Conservation (phyloP, 164 flowering plant species). For the Malania oleifera region DNA sequence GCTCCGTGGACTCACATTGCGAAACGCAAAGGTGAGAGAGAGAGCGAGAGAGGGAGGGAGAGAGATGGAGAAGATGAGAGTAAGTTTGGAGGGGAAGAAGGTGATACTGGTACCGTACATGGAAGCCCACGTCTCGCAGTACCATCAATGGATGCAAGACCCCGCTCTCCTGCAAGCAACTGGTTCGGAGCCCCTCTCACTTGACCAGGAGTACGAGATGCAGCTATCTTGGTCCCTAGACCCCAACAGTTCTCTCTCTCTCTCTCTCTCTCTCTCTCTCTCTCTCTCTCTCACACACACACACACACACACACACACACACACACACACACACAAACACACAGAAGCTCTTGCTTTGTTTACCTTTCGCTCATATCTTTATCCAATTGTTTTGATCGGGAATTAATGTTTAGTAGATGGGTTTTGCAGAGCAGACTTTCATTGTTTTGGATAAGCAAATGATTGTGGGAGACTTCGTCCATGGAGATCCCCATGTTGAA, state of each 20-base stretch:
- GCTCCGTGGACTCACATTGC: too few relatives aligned
- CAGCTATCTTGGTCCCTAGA: slow-evolving; percentile 88
- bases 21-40: not conserved
- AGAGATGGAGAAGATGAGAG: slow-evolving; percentile 31
- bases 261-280: slow-evolving; percentile 1
- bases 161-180: slow-evolving; percentile 74
- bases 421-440: slow-evolving; percentile 76
- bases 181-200: slow-evolving; percentile 91
- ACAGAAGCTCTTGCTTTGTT: not conserved
- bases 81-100: slow-evolving; percentile 67
- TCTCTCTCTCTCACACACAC: slow-evolving; percentile 3
- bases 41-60: slow-evolving; percentile 6
- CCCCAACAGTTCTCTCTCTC: slow-evolving; percentile 47
- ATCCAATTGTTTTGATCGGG: not conserved
- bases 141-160: slow-evolving; percentile 95
- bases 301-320: too few relatives aligned
- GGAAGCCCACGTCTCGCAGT: slow-evolving; percentile 75
- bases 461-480: slow-evolving; percentile 48
- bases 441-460: slow-evolving; percentile 75
- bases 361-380: not conserved
- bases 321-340: too few relatives aligned
- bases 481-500: slow-evolving; percentile 79
- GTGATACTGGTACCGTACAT: slow-evolving; percentile 81
- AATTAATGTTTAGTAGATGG: not conserved
- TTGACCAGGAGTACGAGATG: slow-evolving; percentile 75